A percentile compares a stretch with the other conserved stretches of the same genome.
Conservation (phyloP, 2,329 filamentous ascomycete genomes). For the Colletotrichum abscissum region DNA sequence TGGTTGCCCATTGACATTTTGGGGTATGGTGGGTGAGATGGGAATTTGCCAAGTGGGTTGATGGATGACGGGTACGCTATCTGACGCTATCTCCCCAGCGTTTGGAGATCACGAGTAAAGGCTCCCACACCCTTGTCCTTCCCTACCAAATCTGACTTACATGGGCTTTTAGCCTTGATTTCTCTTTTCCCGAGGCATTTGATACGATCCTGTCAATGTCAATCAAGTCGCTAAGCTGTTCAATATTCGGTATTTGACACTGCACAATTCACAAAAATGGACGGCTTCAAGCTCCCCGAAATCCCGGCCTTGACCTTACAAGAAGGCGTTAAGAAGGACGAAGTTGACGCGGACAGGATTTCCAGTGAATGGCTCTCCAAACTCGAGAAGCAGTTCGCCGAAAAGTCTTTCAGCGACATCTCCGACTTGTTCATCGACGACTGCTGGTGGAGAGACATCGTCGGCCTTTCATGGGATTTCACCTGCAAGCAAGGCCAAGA, state of each 20-base stretch:
- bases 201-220: too few species aligned
- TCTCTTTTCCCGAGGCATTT: not conserved
- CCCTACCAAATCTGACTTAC: not conserved
- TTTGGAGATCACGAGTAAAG: not conserved
- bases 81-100: slow-evolving; percentile 6
- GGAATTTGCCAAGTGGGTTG: not conserved
- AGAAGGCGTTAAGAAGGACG: slow-evolving; percentile 1
- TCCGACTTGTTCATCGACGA: slow-evolving; percentile 40
- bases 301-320: slow-evolving; percentile 5
- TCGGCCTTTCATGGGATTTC: slow-evolving; percentile 44
- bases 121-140: not conserved
- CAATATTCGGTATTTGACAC: not conserved
- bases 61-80: slow-evolving; percentile 8
- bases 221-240: not conserved
- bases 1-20: not conserved
- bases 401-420: slow-evolving; percentile 15
- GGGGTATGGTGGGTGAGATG: not conserved
- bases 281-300: slow-evolving; percentile 5
- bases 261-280: not conserved
- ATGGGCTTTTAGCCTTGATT: not conserved
- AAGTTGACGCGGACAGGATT: slow-evolving; percentile 5
- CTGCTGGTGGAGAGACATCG: slow-evolving; percentile 44
- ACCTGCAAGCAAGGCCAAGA: slow-evolving; percentile 39
- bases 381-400: slow-evolving; percentile 9
- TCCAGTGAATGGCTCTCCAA: slow-evolving; percentile 12